Base-by-base conservation (phyloP, 345 rosid genomes). In the Aethionema arabicum region DNA sequence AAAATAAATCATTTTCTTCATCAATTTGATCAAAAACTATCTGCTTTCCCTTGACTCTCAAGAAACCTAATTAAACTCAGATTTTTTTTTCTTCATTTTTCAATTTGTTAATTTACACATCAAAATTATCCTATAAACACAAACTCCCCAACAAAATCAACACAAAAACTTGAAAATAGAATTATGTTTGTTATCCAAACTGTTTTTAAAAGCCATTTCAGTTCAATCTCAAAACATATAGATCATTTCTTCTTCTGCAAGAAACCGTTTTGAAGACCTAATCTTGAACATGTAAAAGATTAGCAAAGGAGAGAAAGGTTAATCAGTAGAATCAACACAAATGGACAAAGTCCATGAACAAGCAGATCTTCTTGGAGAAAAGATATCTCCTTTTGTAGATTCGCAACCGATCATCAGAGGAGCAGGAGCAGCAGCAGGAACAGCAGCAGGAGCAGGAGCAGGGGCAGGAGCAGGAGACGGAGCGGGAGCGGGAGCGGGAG, bases 341-440 rank as follows among this genome's bases (percentile, higher is more conserved):
- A 72, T 72, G 75, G 75, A 72, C 56, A 59, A 39, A 52, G 75
- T 72, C 15, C 70, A 72, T 16, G 4, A 65, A 65, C 71, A 65
- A 59, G 75, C 70, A 32, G 61, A 52, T 52, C 45, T 65, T 5
- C 31, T 72, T 16, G 75, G 44, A 3, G 65, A 59, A 57, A 72
- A 6, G 57, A 59, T 72, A 37, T 12, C 61, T 59, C 75, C 75
- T 37, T 72, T 65, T 64, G 69, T 57, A 30, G 6, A 41, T 45
- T 29, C 65, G 37, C 31, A 58, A 4, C 56, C 55, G 32, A 33
- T 41, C 69, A 38, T 39, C 33, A 64, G 53, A 33, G 74, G 59
- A 48, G 27, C 27, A 21, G 27, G 27, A 21, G 27, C 27, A 21
- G 27, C 2, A 21, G 27, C 27, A 21, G 27, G 27, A n/a, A n/a